Percentiles rank a stretch among this genome's conserved stretches.
These are phyloP conservation scores for Dalbergia cultrata DNA, from an alignment of 306 rosid species.

Conservation along the genomic window DNA sequence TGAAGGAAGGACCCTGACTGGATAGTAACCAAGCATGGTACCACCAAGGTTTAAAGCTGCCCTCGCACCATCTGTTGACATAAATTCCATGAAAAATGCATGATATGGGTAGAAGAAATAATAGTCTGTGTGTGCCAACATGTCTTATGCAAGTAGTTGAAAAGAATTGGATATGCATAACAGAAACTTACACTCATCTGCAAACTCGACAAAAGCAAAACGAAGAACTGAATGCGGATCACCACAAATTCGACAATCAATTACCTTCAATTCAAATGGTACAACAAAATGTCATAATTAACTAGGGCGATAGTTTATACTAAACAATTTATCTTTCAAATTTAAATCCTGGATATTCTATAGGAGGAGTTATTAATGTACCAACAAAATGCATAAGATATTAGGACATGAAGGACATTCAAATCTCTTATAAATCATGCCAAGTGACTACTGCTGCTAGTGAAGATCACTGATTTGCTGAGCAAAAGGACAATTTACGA, in stretches of 20 bases:
- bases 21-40: slow-evolving; percentile 81
- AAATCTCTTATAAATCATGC: slow-evolving; percentile 33
- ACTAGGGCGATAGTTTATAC: background rate
- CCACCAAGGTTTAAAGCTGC: slow-evolving; percentile 81
- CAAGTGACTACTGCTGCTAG: slow-evolving; percentile 13
- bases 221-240: slow-evolving; percentile 98
- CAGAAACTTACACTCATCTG: slow-evolving; percentile 87
- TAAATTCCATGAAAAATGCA: slow-evolving; percentile 29
- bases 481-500: background rate
- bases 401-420: slow-evolving; percentile 33
- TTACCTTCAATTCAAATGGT: slow-evolving; percentile 70
- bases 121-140: background rate
- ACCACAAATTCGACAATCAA: slow-evolving; percentile 96
- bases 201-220: slow-evolving; percentile 98
- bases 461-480: slow-evolving; percentile 12
- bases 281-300: slow-evolving; percentile 31
- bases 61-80: slow-evolving; percentile 76
- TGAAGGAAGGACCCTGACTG: slow-evolving; percentile 85
- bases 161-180: slow-evolving; percentile 24
- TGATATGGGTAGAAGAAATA: too few species aligned
- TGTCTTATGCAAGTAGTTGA: background rate
- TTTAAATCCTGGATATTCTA: slow-evolving; percentile 15
- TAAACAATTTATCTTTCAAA: background rate
- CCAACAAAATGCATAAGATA: slow-evolving; percentile 37
- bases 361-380: slow-evolving; percentile 14